These are phyloP conservation scores for Yarrowia bubula DNA, from an alignment of 805 yeast genomes.

Conservation along the genomic window DNA sequence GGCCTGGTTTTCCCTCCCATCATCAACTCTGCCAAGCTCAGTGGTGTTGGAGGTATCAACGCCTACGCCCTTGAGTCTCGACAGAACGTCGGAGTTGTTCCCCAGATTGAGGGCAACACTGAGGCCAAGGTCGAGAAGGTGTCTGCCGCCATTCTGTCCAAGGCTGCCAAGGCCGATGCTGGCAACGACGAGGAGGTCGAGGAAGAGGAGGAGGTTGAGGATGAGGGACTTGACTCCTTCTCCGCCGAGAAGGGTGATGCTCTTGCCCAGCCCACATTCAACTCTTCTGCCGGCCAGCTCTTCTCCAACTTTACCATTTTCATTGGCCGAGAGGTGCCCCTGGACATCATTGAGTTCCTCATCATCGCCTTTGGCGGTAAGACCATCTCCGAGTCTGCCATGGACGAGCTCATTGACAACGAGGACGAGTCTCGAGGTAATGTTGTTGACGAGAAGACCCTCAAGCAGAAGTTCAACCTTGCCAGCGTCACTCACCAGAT, in stretches of 20 bases:
- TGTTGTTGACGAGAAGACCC: conserved; percentile 36
- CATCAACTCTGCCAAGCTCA: conserved; percentile 66
- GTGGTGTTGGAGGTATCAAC: conserved; percentile 86
- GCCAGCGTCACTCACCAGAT: conserved; percentile 85
- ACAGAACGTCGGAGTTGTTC: conserved; percentile 31
- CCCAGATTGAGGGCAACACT: conserved; percentile 37
- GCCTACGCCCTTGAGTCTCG: conserved; percentile 69
- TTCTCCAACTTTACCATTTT: conserved; percentile 76
- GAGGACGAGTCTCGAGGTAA: conserved; percentile 48
- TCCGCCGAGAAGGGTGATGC: conserved; percentile 49
- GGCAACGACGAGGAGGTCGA: conserved; percentile 37
- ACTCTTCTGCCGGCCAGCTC: conserved; percentile 46
- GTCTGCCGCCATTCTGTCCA: conserved; percentile 36
- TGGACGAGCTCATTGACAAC: conserved; percentile 64
- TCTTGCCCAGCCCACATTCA: conserved; percentile 60
- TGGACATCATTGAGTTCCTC: conserved; percentile 85
- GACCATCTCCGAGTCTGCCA: conserved; percentile 78
- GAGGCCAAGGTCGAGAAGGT: conserved; percentile 34
- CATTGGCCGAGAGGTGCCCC: conserved; percentile 93
- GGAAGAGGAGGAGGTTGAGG: conserved; percentile 38
- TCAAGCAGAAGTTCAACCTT: conserved; percentile 49
- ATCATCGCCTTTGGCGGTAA: conserved; percentile 84
- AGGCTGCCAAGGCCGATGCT: conserved; percentile 41
- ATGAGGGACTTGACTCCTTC: conserved; percentile 65
- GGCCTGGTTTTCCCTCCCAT: conserved; percentile 90